Evolutionary conservation across 208 protist genomes (phyloP).

Genomic region (Leishmania arabica): DNA sequence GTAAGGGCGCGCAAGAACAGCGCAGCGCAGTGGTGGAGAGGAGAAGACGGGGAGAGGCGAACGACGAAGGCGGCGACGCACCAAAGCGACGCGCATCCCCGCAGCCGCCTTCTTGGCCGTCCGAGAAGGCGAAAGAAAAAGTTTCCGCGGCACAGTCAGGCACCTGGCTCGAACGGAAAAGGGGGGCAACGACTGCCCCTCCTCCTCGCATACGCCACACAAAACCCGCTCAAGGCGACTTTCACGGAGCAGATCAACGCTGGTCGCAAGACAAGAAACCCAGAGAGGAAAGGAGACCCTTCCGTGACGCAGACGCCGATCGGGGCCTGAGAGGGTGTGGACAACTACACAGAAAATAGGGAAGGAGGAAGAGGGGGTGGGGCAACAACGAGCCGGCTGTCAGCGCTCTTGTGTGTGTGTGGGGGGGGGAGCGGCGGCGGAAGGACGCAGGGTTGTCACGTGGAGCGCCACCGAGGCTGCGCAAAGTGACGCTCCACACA

Average conservation of each 20-base stretch:
- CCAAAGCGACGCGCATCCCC: not conserved
- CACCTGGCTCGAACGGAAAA: not conserved
- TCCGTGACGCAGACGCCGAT: not conserved
- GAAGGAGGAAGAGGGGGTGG: too few species aligned
- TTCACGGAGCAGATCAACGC: not conserved
- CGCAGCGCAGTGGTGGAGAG: not conserved
- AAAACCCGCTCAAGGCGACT: not conserved
- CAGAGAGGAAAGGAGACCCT: not conserved
- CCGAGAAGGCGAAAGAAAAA: not conserved
- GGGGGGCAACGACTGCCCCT: not conserved
- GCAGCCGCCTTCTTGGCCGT: not conserved
- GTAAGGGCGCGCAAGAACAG: not conserved
- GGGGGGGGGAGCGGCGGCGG: not conserved
- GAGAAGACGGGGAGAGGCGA: not conserved
- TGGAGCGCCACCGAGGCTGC: not conserved
- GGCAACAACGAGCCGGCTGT: not conserved
- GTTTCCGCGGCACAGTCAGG: not conserved
- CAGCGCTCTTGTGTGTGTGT: not conserved
- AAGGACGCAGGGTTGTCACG: not conserved
- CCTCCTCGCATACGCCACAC: not conserved
- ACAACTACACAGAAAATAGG: too few species aligned
- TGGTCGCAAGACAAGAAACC: not conserved
- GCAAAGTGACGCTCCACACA: not conserved
- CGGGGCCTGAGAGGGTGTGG: too few species aligned
- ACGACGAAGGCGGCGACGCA: not conserved